A percentile compares a stretch with the other conserved stretches of the same genome.
Conservation (phyloP, 1,284 basidiomycete genomes). For the Tilletia indica region DNA sequence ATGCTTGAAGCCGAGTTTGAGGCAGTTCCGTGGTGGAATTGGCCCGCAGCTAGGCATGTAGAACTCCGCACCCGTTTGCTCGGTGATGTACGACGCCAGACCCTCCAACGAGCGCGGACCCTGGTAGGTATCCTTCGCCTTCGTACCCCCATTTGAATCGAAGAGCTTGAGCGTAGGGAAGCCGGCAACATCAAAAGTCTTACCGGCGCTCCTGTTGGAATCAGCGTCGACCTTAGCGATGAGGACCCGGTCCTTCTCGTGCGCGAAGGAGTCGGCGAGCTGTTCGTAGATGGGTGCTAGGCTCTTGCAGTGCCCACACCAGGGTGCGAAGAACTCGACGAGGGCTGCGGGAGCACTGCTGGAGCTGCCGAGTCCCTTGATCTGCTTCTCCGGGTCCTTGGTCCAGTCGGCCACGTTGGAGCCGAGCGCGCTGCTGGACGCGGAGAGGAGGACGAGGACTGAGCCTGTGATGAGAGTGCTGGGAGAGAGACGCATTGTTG, state of each 20-base stretch:
- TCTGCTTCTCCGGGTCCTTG: not conserved
- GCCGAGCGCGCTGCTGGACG: not conserved
- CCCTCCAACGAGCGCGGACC: constrained; percentile 78
- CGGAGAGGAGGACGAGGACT: not conserved
- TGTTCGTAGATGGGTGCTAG: constrained; percentile 85
- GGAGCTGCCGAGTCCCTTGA: constrained; percentile 7
- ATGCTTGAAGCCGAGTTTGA: too few relatives aligned
- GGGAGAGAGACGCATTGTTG: not conserved
- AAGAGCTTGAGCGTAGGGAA: constrained; percentile 95
- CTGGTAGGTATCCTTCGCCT: constrained; percentile 63
- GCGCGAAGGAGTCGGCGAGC: constrained; percentile 76
- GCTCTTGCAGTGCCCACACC: constrained; percentile 63
- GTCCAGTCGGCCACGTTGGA: constrained; percentile 17
- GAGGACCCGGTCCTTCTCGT: constrained; percentile 68
- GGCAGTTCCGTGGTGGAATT: too few relatives aligned
- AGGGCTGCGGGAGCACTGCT: constrained; percentile 28
- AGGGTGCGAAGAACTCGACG: constrained; percentile 53
- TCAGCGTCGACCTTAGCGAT: constrained; percentile 94
- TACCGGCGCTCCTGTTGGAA: constrained; percentile 69
- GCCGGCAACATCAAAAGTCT: constrained; percentile 72
- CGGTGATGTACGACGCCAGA: constrained; percentile 70
- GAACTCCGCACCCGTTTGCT: constrained; percentile 77
- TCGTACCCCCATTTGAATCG: constrained; percentile 58
- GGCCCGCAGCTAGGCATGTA: constrained; percentile 51
- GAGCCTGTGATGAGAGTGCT: not conserved